Evolutionary conservation across 2,329 filamentous ascomycete species (phyloP), one percentile per base, ranked within the genome.

Genomic region (Aureobasidium musti): DNA sequence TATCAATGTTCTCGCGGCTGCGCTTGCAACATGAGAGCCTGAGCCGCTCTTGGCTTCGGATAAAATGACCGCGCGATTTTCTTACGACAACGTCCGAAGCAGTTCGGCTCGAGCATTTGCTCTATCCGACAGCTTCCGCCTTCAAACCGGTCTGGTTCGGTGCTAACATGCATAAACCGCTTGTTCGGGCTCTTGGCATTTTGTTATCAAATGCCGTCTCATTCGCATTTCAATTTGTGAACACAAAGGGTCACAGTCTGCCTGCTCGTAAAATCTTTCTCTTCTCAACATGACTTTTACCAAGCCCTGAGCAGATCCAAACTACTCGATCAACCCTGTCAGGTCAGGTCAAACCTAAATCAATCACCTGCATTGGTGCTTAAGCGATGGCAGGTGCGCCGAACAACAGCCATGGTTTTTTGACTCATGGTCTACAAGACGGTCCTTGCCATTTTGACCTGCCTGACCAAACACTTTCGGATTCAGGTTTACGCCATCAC

Each of bases 21-120:
- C 59, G 59, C 33, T 63, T 52, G 59, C 59, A 39, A 30, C 23
- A 52, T 21, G 14, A 37, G 19, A 54, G 30, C 21, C 21, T 63
- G 33, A 52, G 60, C 60, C 45, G 60, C 60, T 52, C 60, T 63
- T 64, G 61, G 61, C 61, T 37, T 41, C 61, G 61, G 61, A 53
- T 64, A 43, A 53, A 54, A 13, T 35, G 37, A 53, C 47, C 61
- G 61, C 61, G 61, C 61, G 61, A 64, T 64, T 64, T 53, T 64
- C 33, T 52, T 41, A n/a, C 33, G 57, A 23, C 26, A 64, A 64
- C 49, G 61, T 64, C 49, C 49, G 49, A 64, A 64, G 61, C 61
- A 64, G 57, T 49, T 61, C 57, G 47, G 59, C 59, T 52, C 43
- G 59, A 63, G 47, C 33, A 49, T 37, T 43, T 49, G 41, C 14